Evolutionary conservation across 208 protist genomes (phyloP).

Genomic region (Crithidia brevicula): DNA sequence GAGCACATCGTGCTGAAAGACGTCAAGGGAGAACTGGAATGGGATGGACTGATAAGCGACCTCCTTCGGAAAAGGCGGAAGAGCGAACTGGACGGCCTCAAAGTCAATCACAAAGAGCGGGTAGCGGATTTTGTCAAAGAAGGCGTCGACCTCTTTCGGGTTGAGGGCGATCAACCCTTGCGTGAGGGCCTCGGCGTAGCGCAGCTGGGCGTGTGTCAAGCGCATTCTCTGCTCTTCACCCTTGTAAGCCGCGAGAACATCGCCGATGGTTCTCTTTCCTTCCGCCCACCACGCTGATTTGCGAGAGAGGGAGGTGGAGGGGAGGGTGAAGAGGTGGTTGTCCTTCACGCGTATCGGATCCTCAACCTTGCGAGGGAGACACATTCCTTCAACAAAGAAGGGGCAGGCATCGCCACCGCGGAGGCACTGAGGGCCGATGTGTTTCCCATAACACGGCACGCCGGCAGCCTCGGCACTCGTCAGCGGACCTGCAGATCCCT

Average conservation of each 20-base stretch:
- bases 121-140: conserved; percentile 79
- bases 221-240: conserved; percentile 47
- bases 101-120: conserved; percentile 91
- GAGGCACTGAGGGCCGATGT: conserved; percentile 74
- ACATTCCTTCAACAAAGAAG: conserved; percentile 86
- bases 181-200: conserved; percentile 73
- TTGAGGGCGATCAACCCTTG: conserved; percentile 73
- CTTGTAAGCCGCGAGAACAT: conserved; percentile 71
- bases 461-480: neutral
- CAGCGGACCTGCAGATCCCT: neutral
- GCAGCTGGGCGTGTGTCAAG: conserved; percentile 81
- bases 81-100: conserved; percentile 86
- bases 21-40: conserved; percentile 91
- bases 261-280: conserved; percentile 72
- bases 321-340: conserved; percentile 91
- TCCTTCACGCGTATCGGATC: conserved; percentile 60
- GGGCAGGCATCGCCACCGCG: conserved; percentile 71
- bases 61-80: conserved; percentile 85
- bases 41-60: conserved; percentile 84
- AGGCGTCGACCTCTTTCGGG: conserved; percentile 76
- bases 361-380: conserved; percentile 74
- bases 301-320: conserved; percentile 64
- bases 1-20: conserved; percentile 88
- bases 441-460: conserved; percentile 54
- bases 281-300: conserved; percentile 84